Evolutionary conservation across 306 rosid species (phyloP), one percentile per base, ranked within the genome.

Genomic region (Vachellia collinsii): DNA sequence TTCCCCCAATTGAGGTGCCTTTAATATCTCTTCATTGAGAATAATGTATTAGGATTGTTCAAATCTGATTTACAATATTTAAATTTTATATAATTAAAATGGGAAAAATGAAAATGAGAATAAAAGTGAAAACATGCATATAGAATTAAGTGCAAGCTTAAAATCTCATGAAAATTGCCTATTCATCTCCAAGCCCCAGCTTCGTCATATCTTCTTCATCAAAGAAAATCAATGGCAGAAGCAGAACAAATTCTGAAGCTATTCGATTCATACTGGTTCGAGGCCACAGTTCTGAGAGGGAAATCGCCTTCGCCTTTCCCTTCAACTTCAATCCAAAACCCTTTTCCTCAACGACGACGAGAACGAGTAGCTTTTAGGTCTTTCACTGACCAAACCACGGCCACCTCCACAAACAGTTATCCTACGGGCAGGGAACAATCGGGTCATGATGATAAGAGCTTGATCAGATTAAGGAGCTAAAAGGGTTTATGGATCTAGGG

Each of bases 401-500:
- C 56, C 46, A 80, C 63, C 81, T 10, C 76, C 69, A 14, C 84
- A 88, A 54, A 72, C 91, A 43, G 73, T 89, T 83, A 83, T 29
- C 34, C 34, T 29, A 12, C 1, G 4, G 16, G 13, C 16, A 71
- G 47, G 76, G 85, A 62, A 76, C 73, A 68, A 63, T 53, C 39
- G 1, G 74, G 72, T 59, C 37, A 59, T 29, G 34, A 29, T 29
- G 34, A 29, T 11, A 23, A 10, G 93, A 90, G 54, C 94, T 92
- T 36, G 97, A 94, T 29, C 34, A 29, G 82, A 87, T 89, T 76
- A 77, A 82, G 71, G 98, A 94, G 74, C 87, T 92, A 0, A 94
- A 94, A 73, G 96, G 97, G 74, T 90, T 94, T 81, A 92, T 90
- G 94, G 98, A 94, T 92, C 79, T 94, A 84, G 98, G 98, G n/a